phyloP scores from a whole-genome alignment of 1,139 yeast genomes.

The Martiniozyma asiatica region DNA sequence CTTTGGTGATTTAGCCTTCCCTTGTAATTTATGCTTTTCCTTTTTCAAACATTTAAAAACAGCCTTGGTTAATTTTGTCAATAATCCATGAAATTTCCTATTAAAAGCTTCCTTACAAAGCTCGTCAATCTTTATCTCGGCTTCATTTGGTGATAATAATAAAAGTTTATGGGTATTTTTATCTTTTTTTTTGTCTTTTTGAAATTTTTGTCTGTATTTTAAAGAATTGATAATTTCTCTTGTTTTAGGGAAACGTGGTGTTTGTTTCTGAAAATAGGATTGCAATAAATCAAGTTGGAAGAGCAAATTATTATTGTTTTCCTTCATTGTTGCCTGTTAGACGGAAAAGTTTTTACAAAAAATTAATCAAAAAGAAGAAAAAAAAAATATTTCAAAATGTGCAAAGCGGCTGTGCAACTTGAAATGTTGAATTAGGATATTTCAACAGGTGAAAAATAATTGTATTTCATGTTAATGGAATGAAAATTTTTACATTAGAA shows the following conservation, averaged over 20 bases:
- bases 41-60: conserved; percentile 17
- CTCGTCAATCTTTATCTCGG: conserved; percentile 31
- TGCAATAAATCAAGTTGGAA: conserved; percentile 45
- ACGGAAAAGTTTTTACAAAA: too few species aligned
- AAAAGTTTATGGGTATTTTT: conserved; percentile 27
- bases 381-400: too few species aligned
- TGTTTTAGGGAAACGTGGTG: conserved; percentile 46
- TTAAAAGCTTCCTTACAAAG: conserved; percentile 35
- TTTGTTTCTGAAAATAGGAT: conserved; percentile 29
- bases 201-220: conserved; percentile 7
- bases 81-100: conserved; percentile 39
- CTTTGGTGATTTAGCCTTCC: conserved; percentile 1
- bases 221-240: conserved; percentile 32
- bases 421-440: too few species aligned
- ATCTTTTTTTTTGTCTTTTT: conserved; percentile 1
- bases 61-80: conserved; percentile 23
- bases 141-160: conserved; percentile 29
- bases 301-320: conserved; percentile 21
- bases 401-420: too few species aligned
- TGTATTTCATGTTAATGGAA: too few species aligned
- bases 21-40: conserved; percentile 11
- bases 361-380: too few species aligned
- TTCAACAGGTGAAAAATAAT: too few species aligned
- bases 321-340: conserved; percentile 8
- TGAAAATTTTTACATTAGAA: too few species aligned